These are phyloP conservation scores for Trichoderma gracile DNA, from an alignment of 2,329 filamentous ascomycete species.

Conservation along the genomic window DNA sequence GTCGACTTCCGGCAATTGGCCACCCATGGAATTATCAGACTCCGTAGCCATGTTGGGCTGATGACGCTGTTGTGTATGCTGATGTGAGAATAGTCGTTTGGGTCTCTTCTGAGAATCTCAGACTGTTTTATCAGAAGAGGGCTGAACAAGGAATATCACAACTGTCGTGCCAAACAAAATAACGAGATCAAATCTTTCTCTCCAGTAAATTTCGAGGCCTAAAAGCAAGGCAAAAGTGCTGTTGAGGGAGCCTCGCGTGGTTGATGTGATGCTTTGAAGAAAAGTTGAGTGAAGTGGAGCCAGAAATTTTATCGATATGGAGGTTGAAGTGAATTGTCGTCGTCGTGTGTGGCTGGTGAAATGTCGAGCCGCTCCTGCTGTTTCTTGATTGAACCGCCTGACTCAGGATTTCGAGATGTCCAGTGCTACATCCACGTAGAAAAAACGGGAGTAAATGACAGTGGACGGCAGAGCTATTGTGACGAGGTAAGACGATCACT, in stretches of 20 bases:
- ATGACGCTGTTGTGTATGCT: background rate
- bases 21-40: conserved; percentile 31
- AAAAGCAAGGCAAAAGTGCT: background rate
- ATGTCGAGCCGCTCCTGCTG: too few relatives aligned
- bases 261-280: background rate
- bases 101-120: background rate
- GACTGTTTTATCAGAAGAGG: background rate
- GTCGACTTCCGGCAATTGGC: conserved; percentile 27
- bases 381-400: too few relatives aligned
- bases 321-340: too few relatives aligned
- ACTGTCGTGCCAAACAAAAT: background rate
- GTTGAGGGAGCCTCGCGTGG: background rate
- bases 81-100: background rate
- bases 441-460: too few relatives aligned
- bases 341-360: too few relatives aligned
- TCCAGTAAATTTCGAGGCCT: background rate
- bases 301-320: conserved; percentile 6
- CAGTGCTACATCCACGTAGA: too few relatives aligned
- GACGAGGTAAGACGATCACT: too few relatives aligned
- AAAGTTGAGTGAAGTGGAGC: conserved; percentile 19
- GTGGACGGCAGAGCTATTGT: too few relatives aligned
- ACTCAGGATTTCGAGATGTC: too few relatives aligned
- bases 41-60: conserved; percentile 34
- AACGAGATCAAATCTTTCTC: background rate
- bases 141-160: background rate